Base-by-base conservation (phyloP, 805 yeast species). In the Jamesozyma gamospora region DNA sequence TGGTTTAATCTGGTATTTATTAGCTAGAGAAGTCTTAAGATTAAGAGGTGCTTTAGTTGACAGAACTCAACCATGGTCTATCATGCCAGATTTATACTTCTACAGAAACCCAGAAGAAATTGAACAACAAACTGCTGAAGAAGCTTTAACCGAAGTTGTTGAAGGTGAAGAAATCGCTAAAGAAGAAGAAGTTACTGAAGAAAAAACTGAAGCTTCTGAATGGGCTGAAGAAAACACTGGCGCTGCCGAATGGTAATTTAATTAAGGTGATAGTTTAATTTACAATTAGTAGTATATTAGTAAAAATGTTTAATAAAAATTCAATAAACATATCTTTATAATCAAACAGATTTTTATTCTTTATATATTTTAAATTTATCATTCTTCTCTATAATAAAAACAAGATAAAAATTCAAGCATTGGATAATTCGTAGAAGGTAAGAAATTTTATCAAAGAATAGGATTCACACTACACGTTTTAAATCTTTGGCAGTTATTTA, bases 71-170 rank as follows among this genome's bases (percentile, higher is more conserved):
- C 81, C 83, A 71, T 92, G 99, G 99, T 75, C 94, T 60, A 92
- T 92, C 69, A 92, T 92, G 98, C 97, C 97, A 71, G 99, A 92
- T 77, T 81, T 92, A 72, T 92, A 88, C 88, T 92, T 92, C 88
- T 92, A 92, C 96, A 92, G 99, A 82, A 96, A 92, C 77, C 98
- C 99, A 67, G 97, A 90, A 78, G 99, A 92, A 75, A 82, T 83
- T 71, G 95, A 86, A 75, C 71, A 70, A 63, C 77, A 72, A 57
- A 75, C 70, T 58, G 76, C 75, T 59, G 83, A 77, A 64, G 81
- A 72, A 62, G 74, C 70, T 54, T 77, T 73, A 60, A 86, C 75
- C 68, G 80, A 81, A 77, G 79, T 79, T 60, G 72, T 70, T 58
- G 74, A 70, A 58, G 75, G 70, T 60, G 75, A 78, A 57, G 77